A percentile compares a stretch with the other conserved stretches of the same genome.
phyloP scores from a whole-genome alignment of 176 grass and related monocot genomes.

The Oryza longistaminata region DNA sequence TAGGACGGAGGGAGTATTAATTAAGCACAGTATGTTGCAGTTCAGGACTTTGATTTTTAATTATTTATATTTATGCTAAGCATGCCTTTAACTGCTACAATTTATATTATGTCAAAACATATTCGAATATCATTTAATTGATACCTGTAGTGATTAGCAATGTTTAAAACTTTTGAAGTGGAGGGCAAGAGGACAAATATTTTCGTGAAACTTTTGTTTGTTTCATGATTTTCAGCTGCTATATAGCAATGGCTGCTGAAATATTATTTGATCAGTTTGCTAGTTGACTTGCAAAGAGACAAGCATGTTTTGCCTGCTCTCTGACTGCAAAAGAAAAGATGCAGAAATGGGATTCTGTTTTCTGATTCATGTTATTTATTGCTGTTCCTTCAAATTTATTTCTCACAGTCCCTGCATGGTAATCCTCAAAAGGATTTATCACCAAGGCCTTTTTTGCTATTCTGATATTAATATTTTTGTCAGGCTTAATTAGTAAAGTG shows the following conservation, averaged over 20 bases:
- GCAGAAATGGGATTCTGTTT: not conserved
- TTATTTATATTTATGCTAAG: not conserved
- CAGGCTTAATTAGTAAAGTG: not conserved
- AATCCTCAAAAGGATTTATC: not conserved
- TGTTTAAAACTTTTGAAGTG: not conserved
- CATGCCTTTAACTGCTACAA: not conserved
- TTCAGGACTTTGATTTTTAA: not conserved
- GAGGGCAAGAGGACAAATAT: not conserved
- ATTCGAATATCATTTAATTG: not conserved
- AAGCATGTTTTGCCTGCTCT: not conserved
- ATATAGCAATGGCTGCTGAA: not conserved
- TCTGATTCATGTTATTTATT: not conserved
- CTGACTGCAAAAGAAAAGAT: not conserved
- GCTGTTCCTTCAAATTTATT: not conserved
- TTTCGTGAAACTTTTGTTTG: conserved; percentile 3
- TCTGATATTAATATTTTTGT: conserved; percentile 5
- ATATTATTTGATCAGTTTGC: not conserved
- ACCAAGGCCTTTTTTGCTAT: not conserved
- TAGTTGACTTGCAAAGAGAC: not conserved
- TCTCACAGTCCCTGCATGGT: not conserved
- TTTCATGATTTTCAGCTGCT: not conserved
- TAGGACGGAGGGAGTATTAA: not conserved
- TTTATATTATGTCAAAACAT: not conserved
- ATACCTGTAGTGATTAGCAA: conserved; percentile 12
- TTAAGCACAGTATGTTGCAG: not conserved